Evolutionary conservation across 768 basidiomycete species (phyloP), one percentile per base, ranked within the genome.

Genomic region (Amanita jacksonii): DNA sequence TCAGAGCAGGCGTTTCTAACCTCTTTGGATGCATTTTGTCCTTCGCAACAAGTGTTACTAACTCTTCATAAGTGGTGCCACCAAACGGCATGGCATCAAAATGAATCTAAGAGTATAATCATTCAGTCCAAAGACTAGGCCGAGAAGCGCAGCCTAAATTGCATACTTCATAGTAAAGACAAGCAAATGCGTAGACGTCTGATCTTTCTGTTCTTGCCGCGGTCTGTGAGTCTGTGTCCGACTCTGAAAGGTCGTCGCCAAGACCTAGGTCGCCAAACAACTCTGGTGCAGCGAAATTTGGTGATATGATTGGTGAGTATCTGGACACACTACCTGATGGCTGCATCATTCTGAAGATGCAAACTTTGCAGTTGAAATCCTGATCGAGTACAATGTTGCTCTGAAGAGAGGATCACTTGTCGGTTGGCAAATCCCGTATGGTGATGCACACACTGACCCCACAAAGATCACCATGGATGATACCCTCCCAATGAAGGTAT

Each of bases 401-500:
- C 35, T 37, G 35, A 7, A 7, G 10, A 12, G 20, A 35, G 16
- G n/a, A n/a, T 35, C 34, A 35, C 6, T 35, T 37, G n/a, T n/a
- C n/a, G n/a, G n/a, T n/a, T n/a, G n/a, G n/a, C n/a, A n/a, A n/a
- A n/a, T 19, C n/a, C 6, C 15, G 35, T 9, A 37, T n/a, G 5
- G 15, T 15, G 5, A 37, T 10, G 4, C 10, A 18, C 19, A 37
- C 15, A 37, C 15, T 10, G 18, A n/a, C n/a, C n/a, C n/a, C n/a
- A n/a, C n/a, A n/a, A n/a, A n/a, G n/a, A n/a, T n/a, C n/a, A n/a
- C n/a, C n/a, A n/a, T n/a, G n/a, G n/a, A n/a, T n/a, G n/a, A n/a
- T n/a, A n/a, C n/a, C n/a, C 48, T 75, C 61, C 2, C 58, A 56
- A 54, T 92, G 88, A 42, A 92, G 60, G 55, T 90, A 89, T 42